These are phyloP conservation scores for Irpex lacteus DNA, from an alignment of 1,284 basidiomycete genomes.

Conservation along the genomic window DNA sequence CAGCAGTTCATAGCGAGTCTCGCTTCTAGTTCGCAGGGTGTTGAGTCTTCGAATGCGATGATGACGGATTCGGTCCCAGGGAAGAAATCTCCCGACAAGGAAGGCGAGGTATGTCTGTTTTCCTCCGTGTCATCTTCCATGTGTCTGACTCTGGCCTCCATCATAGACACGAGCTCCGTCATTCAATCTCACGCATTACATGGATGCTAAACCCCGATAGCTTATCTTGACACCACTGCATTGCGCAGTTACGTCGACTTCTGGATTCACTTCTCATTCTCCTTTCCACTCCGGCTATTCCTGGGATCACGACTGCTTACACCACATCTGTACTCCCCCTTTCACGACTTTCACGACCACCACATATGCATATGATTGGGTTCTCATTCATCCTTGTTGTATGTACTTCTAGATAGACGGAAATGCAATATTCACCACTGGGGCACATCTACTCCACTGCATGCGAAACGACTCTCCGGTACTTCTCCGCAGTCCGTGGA, in stretches of 20 bases:
- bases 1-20: slow-evolving; percentile 17
- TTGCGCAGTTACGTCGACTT: neutral
- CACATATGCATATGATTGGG: neutral
- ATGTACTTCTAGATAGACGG: neutral
- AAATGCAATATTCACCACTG: neutral
- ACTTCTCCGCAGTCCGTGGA: neutral
- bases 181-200: slow-evolving; percentile 50
- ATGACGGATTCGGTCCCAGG: slow-evolving; percentile 5
- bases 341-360: neutral
- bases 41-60: slow-evolving; percentile 7
- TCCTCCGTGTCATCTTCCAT: neutral
- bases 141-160: neutral
- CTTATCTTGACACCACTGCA: neutral
- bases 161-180: slow-evolving; percentile 32
- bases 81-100: slow-evolving; percentile 14
- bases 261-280: neutral
- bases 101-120: slow-evolving; percentile 20
- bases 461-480: neutral
- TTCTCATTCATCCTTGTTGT: neutral
- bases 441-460: neutral
- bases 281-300: neutral
- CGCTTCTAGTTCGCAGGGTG: slow-evolving; percentile 5
- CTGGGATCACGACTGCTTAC: neutral
- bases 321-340: no score
- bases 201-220: slow-evolving; percentile 35